Conservation (phyloP, 306 rosid species). For the Cotoneaster glaucophyllus region DNA sequence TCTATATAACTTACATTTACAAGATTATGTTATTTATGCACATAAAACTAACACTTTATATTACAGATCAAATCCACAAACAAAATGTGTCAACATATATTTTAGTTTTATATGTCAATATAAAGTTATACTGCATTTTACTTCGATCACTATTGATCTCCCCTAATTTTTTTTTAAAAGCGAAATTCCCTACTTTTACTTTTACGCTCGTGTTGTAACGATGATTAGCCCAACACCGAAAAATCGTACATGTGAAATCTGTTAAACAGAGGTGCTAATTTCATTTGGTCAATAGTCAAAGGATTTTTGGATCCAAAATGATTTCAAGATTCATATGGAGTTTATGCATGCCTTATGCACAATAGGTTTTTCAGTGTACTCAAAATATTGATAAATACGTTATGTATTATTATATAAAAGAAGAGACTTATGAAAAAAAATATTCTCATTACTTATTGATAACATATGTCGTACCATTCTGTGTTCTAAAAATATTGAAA, state of each 20-base stretch:
- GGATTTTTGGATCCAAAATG: not conserved
- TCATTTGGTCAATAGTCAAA: slow-evolving; percentile 11
- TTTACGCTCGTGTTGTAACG: not conserved
- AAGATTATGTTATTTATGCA: no score
- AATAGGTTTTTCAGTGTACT: accelerated
- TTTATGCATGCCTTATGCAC: not conserved
- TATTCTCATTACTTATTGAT: no score
- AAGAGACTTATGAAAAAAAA: no score
- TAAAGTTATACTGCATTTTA: not conserved
- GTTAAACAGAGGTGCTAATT: not conserved
- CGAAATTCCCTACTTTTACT: not conserved
- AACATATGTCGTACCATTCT: accelerated
- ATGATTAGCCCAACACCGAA: not conserved
- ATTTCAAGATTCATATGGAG: no score
- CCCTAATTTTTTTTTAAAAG: no score
- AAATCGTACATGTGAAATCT: not conserved
- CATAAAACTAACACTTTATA: no score
- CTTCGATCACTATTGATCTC: not conserved
- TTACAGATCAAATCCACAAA: no score
- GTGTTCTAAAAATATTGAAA: no score
- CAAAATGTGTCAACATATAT: no score
- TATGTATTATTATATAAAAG: no score
- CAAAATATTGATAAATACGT: accelerated
- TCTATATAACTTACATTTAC: no score
- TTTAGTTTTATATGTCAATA: no score